These are phyloP conservation scores for Lachnellula willkommii DNA, from an alignment of 2,329 filamentous ascomycete genomes.

Conservation along the genomic window DNA sequence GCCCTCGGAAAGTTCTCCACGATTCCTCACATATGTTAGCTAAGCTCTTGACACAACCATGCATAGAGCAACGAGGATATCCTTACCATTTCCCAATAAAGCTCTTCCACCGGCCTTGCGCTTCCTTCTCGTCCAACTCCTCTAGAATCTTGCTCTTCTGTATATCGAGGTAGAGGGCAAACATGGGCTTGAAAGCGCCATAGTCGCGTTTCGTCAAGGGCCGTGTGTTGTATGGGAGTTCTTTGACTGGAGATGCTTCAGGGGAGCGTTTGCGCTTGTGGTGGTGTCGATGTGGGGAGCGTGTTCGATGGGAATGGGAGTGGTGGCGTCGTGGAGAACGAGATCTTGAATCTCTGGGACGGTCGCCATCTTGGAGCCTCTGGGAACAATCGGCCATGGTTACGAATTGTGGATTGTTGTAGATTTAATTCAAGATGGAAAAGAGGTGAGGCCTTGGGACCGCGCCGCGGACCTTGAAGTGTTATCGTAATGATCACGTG, in stretches of 20 bases:
- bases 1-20: slow-evolving; percentile 75
- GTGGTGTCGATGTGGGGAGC: slow-evolving; percentile 28
- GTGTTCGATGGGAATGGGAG: slow-evolving; percentile 10
- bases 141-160: slow-evolving; percentile 73
- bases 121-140: slow-evolving; percentile 67
- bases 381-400: slow-evolving; percentile 2
- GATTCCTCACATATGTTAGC: slow-evolving; percentile 63
- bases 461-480: too few relatives aligned
- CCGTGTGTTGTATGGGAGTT: slow-evolving; percentile 61
- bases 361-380: not conserved
- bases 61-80: slow-evolving; percentile 3
- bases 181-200: slow-evolving; percentile 61
- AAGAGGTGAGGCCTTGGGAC: too few relatives aligned
- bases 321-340: slow-evolving; percentile 19
- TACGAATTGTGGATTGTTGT: not conserved
- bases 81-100: slow-evolving; percentile 80
- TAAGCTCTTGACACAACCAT: not conserved
- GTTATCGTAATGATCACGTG: too few relatives aligned
- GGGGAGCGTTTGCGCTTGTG: slow-evolving; percentile 32
- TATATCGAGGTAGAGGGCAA: slow-evolving; percentile 79
- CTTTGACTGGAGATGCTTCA: slow-evolving; percentile 6
- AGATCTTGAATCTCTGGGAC: slow-evolving; percentile 4
- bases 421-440: not conserved
- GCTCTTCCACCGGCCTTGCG: slow-evolving; percentile 85
- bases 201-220: slow-evolving; percentile 65